phyloP scores from a whole-genome alignment of 805 yeast species.

The Yarrowia divulgata region DNA sequence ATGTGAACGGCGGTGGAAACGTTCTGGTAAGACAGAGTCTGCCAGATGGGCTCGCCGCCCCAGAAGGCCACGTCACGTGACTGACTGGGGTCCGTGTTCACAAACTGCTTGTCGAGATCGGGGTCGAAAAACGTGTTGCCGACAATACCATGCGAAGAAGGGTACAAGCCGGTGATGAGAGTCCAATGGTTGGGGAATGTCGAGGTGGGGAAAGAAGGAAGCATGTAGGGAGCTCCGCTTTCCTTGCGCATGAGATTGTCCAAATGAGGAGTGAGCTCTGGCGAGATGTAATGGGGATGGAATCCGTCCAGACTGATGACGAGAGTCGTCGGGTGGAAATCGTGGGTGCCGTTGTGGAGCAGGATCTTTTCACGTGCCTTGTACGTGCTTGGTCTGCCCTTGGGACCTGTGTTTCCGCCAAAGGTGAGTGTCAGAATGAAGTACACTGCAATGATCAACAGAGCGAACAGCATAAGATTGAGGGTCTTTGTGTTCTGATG shows the following conservation, averaged over 20 bases:
- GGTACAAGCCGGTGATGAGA: constrained; percentile 82
- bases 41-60: constrained; percentile 94
- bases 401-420: constrained; percentile 28
- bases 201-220: constrained; percentile 85
- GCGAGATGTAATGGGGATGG: constrained; percentile 84
- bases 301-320: constrained; percentile 86
- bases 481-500: constrained; percentile 22
- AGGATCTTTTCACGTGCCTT: constrained; percentile 10
- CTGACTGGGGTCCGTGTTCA: constrained; percentile 62
- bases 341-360: constrained; percentile 66
- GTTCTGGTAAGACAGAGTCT: constrained; percentile 69
- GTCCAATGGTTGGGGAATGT: constrained; percentile 96
- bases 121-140: constrained; percentile 84
- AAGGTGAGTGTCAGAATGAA: constrained; percentile 16
- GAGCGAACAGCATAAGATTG: constrained; percentile 14
- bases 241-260: constrained; percentile 61
- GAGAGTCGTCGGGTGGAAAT: constrained; percentile 79
- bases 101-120: constrained; percentile 59
- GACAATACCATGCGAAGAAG: constrained; percentile 85
- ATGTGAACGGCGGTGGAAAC: constrained; percentile 80
- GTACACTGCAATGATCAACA: constrained; percentile 31
- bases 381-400: constrained; percentile 29
- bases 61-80: constrained; percentile 70
- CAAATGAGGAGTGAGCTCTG: constrained; percentile 71
- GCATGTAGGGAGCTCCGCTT: constrained; percentile 80